These are phyloP conservation scores for Xerocomellus dryophilus DNA, from an alignment of 768 basidiomycete genomes.

Conservation along the genomic window DNA sequence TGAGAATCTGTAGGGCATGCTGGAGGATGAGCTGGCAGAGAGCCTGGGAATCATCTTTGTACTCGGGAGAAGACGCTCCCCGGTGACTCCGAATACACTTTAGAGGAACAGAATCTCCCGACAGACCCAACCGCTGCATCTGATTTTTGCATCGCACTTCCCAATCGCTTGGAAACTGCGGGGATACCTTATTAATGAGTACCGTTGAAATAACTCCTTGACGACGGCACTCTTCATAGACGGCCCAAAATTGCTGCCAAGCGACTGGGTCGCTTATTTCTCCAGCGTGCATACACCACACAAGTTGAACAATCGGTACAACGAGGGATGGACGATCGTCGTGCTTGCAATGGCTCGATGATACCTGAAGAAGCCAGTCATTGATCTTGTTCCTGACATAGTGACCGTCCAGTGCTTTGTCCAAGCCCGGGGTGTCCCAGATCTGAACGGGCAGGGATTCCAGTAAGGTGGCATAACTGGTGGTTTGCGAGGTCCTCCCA, in stretches of 20 bases:
- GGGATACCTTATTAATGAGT: neutral
- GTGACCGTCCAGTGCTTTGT: neutral
- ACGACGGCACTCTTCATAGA: neutral
- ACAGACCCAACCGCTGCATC: neutral
- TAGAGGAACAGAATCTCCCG: neutral
- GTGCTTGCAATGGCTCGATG: neutral
- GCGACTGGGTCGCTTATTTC: neutral
- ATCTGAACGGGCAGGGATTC: neutral
- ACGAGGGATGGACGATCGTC: neutral
- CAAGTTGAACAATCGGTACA: neutral
- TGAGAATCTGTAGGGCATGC: neutral
- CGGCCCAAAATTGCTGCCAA: neutral
- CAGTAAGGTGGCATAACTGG: neutral
- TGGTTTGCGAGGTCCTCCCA: neutral
- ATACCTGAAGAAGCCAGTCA: neutral
- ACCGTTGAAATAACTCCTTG: neutral
- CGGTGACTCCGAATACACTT: neutral
- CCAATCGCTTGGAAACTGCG: neutral
- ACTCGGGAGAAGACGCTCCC: neutral
- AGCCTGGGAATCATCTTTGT: neutral
- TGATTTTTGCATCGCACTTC: neutral
- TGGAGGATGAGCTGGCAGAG: neutral
- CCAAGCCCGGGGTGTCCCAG: constrained; percentile 2
- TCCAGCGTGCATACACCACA: neutral
- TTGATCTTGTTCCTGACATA: neutral